Evolutionary conservation across 1,139 yeast species (phyloP).

Genomic region (Pichia sp.): DNA sequence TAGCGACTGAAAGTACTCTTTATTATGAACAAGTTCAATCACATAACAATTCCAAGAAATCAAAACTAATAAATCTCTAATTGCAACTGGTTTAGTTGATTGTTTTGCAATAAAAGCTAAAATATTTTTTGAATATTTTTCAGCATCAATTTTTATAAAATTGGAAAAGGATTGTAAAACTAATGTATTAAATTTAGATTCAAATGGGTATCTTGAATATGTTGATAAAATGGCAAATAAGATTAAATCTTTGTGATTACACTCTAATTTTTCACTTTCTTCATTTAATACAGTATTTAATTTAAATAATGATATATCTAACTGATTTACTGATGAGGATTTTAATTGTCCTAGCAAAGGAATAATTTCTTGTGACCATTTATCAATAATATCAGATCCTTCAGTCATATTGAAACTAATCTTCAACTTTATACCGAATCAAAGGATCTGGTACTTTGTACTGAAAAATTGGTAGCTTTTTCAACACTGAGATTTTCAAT

Average conservation of each 20-base stretch:
- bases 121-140: slow-evolving; percentile 32
- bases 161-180: slow-evolving; percentile 35
- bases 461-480: not conserved
- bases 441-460: not conserved
- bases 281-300: slow-evolving; percentile 16
- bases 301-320: slow-evolving; percentile 17
- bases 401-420: slow-evolving; percentile 6
- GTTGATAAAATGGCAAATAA: slow-evolving; percentile 18
- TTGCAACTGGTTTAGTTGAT: slow-evolving; percentile 39
- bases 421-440: not conserved
- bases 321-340: slow-evolving; percentile 18
- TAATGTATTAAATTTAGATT: slow-evolving; percentile 39
- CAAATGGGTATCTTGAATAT: slow-evolving; percentile 44
- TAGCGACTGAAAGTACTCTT: slow-evolving; percentile 13
- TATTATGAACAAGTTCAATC: slow-evolving; percentile 11
- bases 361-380: slow-evolving; percentile 16
- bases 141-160: slow-evolving; percentile 31
- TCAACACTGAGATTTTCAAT: not conserved
- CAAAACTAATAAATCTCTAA: slow-evolving; percentile 49
- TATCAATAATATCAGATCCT: slow-evolving; percentile 1
- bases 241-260: slow-evolving; percentile 16
- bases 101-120: slow-evolving; percentile 36
- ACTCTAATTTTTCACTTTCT: slow-evolving; percentile 7
- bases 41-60: slow-evolving; percentile 48
- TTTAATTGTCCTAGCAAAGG: slow-evolving; percentile 18